Evolutionary conservation across 257 asterid genomes (phyloP).

Genomic region (Lavandula angustifolia): DNA sequence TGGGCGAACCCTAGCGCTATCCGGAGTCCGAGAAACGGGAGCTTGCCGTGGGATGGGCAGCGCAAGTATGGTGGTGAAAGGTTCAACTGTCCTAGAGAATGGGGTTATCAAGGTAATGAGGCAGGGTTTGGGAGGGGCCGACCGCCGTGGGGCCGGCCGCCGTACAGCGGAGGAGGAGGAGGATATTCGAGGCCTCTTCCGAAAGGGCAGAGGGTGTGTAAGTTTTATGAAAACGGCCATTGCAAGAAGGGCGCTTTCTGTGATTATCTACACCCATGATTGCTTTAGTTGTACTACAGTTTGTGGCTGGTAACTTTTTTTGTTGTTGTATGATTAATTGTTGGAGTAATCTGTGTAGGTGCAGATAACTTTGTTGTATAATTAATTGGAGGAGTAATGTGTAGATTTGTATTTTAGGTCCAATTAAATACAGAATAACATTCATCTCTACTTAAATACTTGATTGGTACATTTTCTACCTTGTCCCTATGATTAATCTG

Average conservation of each 20-base stretch:
- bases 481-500: neutral
- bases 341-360: conserved; percentile 11
- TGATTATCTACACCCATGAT: conserved; percentile 68
- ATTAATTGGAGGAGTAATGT: conserved; percentile 24
- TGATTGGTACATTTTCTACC: neutral
- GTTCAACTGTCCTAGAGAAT: conserved; percentile 59
- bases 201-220: conserved; percentile 76
- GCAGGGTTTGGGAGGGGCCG: conserved; percentile 61
- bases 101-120: conserved; percentile 54
- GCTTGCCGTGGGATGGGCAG: conserved; percentile 64
- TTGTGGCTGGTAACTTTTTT: conserved; percentile 21
- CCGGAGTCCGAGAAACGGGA: conserved; percentile 46
- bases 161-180: conserved; percentile 49
- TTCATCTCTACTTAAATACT: neutral
- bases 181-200: conserved; percentile 68
- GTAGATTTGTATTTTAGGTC: conserved; percentile 9
- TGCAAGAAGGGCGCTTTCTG: conserved; percentile 88
- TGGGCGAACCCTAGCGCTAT: conserved; percentile 61
- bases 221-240: conserved; percentile 78
- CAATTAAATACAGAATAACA: neutral
- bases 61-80: conserved; percentile 60
- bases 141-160: conserved; percentile 60
- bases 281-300: conserved; percentile 5
- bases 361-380: conserved; percentile 32
- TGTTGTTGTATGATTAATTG: conserved; percentile 30